Base-by-base conservation (phyloP, 345 rosid genomes). In the Arabidopsis arenosa region DNA sequence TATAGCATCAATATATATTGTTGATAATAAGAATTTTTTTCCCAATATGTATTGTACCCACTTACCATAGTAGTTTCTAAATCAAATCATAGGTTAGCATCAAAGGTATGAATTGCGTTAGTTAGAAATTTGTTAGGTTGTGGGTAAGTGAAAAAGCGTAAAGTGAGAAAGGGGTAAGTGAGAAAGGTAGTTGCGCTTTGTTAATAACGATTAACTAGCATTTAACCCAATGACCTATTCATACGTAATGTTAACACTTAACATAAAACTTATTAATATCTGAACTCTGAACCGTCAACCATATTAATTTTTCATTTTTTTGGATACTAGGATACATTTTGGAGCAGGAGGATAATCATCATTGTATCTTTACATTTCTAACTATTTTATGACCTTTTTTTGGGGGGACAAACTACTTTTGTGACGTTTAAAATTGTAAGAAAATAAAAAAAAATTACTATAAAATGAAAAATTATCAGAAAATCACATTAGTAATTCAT, bases 161-260 rank as follows among this genome's bases (percentile, higher is more conserved):
- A 66, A 58, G 59, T 11, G 49, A 75, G 23, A 57, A 60, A 61
- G 26, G 57, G 43, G 11, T 9, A 66, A 57, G 58, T 26, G 57
- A 75, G 35, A 58, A 52, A 53, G 66, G 76, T 70, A 30, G 67
- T 37, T 55, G 53, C 9, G 60, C 67, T 36, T 63, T 70, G 41
- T 51, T 51, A 17, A 39, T 49, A 39, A 68, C 32, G 70, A 70
- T 36, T 47, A 69, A 55, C 35, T 56, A 63, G 48, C 23, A 62
- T 28, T 59, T 40, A 59, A 75, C 43, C 53, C 14, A 67, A 9
- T 49, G 68, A 44, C 53, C 40, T 9, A 23, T 26, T 45, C 12
- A 37, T 32, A 54, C 5, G 5, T 74, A 61, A 66, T 56, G 60
- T 49, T 58, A 47, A 59, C 37, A 40, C 21, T 66, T 13, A 28